Percentiles rank a stretch among this genome's conserved stretches.
Conservation (phyloP, 805 yeast genomes). For the Danielia reshetovae region DNA sequence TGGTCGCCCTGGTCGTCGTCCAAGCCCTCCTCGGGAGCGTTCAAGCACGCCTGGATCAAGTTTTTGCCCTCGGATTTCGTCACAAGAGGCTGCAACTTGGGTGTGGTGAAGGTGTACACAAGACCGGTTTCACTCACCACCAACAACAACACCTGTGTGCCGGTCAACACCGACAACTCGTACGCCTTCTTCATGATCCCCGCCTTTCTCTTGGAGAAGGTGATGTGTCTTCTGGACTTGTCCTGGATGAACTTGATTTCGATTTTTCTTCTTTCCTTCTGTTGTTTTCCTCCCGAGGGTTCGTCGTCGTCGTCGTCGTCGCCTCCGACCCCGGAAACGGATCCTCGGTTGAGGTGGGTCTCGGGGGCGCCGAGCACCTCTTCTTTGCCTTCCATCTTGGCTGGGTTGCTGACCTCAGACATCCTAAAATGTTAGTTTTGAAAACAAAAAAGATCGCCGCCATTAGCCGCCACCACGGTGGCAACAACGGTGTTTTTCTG, state of each 20-base stretch:
- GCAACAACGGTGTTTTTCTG: too few relatives aligned
- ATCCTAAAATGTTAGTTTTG: too few relatives aligned
- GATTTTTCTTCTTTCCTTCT: slow-evolving; percentile 74
- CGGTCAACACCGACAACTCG: slow-evolving; percentile 92
- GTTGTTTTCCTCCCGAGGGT: slow-evolving; percentile 43
- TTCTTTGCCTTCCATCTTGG: slow-evolving; percentile 32
- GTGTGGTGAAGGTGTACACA: slow-evolving; percentile 98
- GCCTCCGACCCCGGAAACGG: slow-evolving; percentile 24
- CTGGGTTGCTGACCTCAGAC: slow-evolving; percentile 39
- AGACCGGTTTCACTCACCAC: slow-evolving; percentile 98
- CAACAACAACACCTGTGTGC: slow-evolving; percentile 90
- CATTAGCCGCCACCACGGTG: neutral
- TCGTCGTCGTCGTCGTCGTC: slow-evolving; percentile 55
- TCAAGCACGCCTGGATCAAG: slow-evolving; percentile 91
- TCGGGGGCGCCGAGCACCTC: slow-evolving; percentile 20
- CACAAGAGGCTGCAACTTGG: slow-evolving; percentile 95
- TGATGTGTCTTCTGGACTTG: slow-evolving; percentile 95
- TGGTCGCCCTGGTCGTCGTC: slow-evolving; percentile 58
- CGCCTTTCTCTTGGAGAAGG: slow-evolving; percentile 96
- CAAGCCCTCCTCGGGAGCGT: slow-evolving; percentile 87
- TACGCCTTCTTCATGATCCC: slow-evolving; percentile 99
- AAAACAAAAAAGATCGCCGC: neutral
- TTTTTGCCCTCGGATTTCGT: slow-evolving; percentile 97
- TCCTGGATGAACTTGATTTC: slow-evolving; percentile 97
- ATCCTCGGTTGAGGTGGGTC: slow-evolving; percentile 19